A percentile compares a stretch with the other conserved stretches of the same genome.
Conservation (phyloP, 1,284 basidiomycete genomes). For the Pholiota adiposa region DNA sequence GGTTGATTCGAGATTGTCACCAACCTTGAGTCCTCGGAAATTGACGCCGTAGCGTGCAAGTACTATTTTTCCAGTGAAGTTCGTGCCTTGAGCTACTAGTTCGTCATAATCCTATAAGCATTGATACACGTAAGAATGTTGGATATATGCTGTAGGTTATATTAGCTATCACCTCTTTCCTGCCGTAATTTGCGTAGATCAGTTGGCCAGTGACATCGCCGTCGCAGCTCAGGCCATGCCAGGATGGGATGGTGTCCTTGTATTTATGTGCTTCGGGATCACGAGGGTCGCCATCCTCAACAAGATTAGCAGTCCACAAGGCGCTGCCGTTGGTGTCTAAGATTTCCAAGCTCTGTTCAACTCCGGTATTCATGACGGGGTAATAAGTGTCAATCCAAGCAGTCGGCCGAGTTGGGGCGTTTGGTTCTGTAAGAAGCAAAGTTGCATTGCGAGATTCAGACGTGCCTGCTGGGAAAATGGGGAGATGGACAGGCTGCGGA, state of each 20-base stretch:
- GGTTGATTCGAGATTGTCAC: conserved; percentile 1
- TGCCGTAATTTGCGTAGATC: conserved; percentile 85
- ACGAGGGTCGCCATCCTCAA: conserved; percentile 67
- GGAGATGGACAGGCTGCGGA: conserved; percentile 42
- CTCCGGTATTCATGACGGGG: conserved; percentile 80
- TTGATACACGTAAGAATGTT: background rate
- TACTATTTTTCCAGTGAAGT: conserved; percentile 84
- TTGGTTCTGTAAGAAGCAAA: conserved; percentile 49
- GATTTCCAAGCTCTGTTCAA: conserved; percentile 66
- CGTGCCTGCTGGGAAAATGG: conserved; percentile 71
- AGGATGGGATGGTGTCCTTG: conserved; percentile 60
- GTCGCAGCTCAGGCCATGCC: conserved; percentile 71
- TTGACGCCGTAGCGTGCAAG: conserved; percentile 81
- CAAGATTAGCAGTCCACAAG: conserved; percentile 72
- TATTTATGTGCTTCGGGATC: conserved; percentile 70
- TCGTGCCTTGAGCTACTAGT: conserved; percentile 62
- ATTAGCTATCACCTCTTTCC: conserved; percentile 51
- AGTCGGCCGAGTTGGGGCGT: conserved; percentile 46
- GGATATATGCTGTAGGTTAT: background rate
- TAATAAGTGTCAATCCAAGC: conserved; percentile 87
- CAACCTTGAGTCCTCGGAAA: conserved; percentile 85
- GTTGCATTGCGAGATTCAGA: conserved; percentile 67
- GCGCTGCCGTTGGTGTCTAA: conserved; percentile 56
- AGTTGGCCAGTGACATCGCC: conserved; percentile 71
- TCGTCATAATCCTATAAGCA: conserved; percentile 64